Conservation (phyloP, 2,329 filamentous ascomycete genomes). For the Cytospora schulzeri region DNA sequence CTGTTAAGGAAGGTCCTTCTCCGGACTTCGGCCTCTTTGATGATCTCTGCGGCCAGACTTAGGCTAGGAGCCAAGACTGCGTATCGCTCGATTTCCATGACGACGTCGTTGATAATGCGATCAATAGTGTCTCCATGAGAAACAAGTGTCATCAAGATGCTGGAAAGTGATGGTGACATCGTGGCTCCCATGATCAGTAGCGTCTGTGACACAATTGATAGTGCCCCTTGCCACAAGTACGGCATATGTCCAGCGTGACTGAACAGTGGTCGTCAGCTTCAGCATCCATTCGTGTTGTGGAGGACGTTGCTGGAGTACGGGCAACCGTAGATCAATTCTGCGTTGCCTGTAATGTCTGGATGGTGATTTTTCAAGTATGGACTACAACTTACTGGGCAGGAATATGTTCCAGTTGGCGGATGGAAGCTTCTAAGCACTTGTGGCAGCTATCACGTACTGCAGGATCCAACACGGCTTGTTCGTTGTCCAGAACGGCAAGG, state of each 20-base stretch:
- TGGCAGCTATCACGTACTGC: constrained; percentile 76
- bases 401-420: constrained; percentile 79
- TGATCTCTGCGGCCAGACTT: constrained; percentile 74
- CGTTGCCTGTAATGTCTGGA: neutral
- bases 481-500: constrained; percentile 76
- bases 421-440: constrained; percentile 78
- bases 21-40: constrained; percentile 76
- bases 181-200: constrained; percentile 83
- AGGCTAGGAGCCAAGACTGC: constrained; percentile 76
- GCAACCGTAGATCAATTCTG: neutral
- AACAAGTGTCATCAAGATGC: constrained; percentile 61
- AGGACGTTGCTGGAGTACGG: neutral
- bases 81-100: constrained; percentile 74
- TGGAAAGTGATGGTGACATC: constrained; percentile 73
- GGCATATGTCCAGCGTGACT: constrained; percentile 82
- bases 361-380: neutral
- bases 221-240: constrained; percentile 82
- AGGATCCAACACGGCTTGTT: constrained; percentile 70
- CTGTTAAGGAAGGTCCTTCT: constrained; percentile 63
- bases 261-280: constrained; percentile 26
- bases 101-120: constrained; percentile 75
- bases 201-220: constrained; percentile 81
- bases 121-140: constrained; percentile 65
- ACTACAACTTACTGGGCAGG: constrained; percentile 65
- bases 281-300: no score